A percentile compares a stretch with the other conserved stretches of the same genome.
Evolutionary conservation across 495 filamentous ascomycete species (phyloP).

Genomic region (Hypoxylon lenormandii): DNA sequence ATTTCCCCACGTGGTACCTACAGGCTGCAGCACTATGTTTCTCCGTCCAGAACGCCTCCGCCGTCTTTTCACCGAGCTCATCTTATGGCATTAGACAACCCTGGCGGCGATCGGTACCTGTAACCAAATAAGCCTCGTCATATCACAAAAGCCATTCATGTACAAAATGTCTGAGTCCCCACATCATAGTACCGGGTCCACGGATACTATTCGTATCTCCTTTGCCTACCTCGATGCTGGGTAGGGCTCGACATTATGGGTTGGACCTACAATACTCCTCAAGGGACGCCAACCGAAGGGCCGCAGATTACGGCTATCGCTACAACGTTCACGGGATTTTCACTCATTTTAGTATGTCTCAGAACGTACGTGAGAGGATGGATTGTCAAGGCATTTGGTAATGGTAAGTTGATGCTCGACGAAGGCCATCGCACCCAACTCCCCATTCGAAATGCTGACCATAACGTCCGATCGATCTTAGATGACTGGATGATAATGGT

Average conservation of each 20-base stretch:
- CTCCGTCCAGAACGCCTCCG: background rate
- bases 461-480: slow-evolving; percentile 9
- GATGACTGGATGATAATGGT: slow-evolving; percentile 57
- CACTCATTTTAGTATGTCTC: slow-evolving; percentile 52
- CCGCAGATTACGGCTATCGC: slow-evolving; percentile 53
- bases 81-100: background rate
- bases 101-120: background rate
- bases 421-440: too few relatives aligned
- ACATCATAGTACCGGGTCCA: background rate
- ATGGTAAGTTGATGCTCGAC: slow-evolving; percentile 45
- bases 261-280: slow-evolving; percentile 57
- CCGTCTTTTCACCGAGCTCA: background rate
- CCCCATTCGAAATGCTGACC: background rate
- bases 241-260: slow-evolving; percentile 47
- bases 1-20: too few relatives aligned
- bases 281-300: slow-evolving; percentile 53
- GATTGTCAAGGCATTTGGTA: slow-evolving; percentile 53
- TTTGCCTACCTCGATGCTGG: background rate
- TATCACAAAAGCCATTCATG: background rate
- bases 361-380: slow-evolving; percentile 53
- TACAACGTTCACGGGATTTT: slow-evolving; percentile 49
- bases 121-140: background rate
- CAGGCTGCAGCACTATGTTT: too few relatives aligned
- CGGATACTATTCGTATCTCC: background rate
- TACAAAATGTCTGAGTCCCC: background rate